Base-by-base conservation (phyloP, 2,329 filamentous ascomycete species). In the Claviceps arundinis region DNA sequence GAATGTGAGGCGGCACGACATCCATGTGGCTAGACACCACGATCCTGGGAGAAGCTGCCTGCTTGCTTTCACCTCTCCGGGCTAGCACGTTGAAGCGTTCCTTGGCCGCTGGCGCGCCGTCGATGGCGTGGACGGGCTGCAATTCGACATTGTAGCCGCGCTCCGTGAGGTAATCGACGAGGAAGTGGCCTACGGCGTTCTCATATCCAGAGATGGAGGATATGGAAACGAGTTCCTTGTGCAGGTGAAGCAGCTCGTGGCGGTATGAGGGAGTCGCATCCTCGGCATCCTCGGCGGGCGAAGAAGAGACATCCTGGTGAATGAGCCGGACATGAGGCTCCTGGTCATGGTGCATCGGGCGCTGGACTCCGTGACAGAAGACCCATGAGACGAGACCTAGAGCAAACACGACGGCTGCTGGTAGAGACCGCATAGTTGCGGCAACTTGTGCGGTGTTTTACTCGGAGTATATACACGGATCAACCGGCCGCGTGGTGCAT, bases 11-110 rank as follows among this genome's bases (percentile, higher is more conserved):
- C 0, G 86, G 84, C 0, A 87, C 84, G 2, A 78, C 78, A 61
- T 96, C 90, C 60, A 95, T 91, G 65, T 95, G 89, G 52, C 84
- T 89, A 1, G 82, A 82, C 1, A 90, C 67, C n/a, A 89, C 70
- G 11, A 87, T 71, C 37, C 74, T 75, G 1, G 82, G 77, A 9
- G 74, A 69, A 40, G 74, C 71, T 16, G 68, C 66, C 47, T 68
- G 64, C 2, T 59, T 66, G 45, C 68, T 64, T 2, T 59, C 59
- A 55, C 78, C 67, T 0, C 69, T 71, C 74, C 73, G 89, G 2
- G 89, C 89, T 42, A 90, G 72, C 48, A 95, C 73, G 61, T 95
- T 95, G 72, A 84, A 89, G 49, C 67, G 63, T 26, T 61, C 56
- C 17, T 59, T 53, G 42, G 56, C 60, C 16, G 52, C 53, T 4